Base-by-base conservation (phyloP, 2,329 filamentous ascomycete genomes). In the Shiraia bambusicola region DNA sequence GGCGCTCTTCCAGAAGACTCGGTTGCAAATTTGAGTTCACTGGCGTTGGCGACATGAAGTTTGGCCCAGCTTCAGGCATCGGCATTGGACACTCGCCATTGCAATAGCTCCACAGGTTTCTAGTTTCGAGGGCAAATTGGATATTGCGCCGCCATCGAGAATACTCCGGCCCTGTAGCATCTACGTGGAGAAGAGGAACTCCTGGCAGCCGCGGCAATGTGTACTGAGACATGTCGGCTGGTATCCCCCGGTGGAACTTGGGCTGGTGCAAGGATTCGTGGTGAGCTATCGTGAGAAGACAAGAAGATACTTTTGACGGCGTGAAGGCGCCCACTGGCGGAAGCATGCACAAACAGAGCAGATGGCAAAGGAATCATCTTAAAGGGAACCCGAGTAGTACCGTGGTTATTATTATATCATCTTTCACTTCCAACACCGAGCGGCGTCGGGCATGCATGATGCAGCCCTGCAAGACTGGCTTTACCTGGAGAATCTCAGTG, bases 21-120 rank as follows among this genome's bases (percentile, higher is more conserved):
- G 63, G 60, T 40, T 67, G 62, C 24, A 50, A 45, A 9, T 59
- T 54, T 19, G 54, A 40, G 14, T 49, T 52, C 6, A 52, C 42
- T 8, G 42, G 40, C 4, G 28, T 48, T 11, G 51, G 42, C 27
- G 57, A 56, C 27, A 52, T 49, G 38, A 49, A 47, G 33, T 49
- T 55, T 12, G 55, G 51, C 25, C 54, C 54, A 12, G 52, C 49
- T 17, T 56, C 55, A 3, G 65, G 65, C 65, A 67, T 67, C 1
- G 65, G 65, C 65, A 66, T 66, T 4, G 56, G 54, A 27, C 28
- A 41, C 17, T 47, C 37, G 26, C 65, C 65, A 50, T 63, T 58
- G 36, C 65, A 67, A 32, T 63, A 59, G 33, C 53, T 59, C 65
- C 65, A 67, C 3, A 47, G 58, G 37, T 54, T 59, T 45, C 65